Evolutionary conservation across 73 alveolate species (phyloP).

Genomic region (Diophrys appendiculata): DNA sequence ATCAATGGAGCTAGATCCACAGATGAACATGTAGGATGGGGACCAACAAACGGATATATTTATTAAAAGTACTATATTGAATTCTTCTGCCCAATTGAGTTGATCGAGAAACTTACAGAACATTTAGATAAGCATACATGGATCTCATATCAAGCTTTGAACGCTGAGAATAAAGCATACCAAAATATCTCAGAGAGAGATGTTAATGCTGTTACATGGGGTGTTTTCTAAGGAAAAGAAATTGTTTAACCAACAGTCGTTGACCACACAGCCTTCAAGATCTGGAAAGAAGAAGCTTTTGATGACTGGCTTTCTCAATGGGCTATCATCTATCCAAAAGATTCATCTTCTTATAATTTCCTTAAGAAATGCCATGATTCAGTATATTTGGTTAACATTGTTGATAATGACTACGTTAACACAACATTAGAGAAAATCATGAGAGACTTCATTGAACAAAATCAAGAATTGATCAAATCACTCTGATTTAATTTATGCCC

Average conservation of each 20-base stretch:
- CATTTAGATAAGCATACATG: constrained; percentile 31
- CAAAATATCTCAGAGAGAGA: constrained; percentile 41
- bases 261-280: constrained; percentile 58
- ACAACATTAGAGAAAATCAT: constrained; percentile 46
- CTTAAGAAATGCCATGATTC: constrained; percentile 26
- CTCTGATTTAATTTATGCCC: no score
- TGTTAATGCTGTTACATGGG: constrained; percentile 84
- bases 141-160: constrained; percentile 64
- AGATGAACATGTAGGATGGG: constrained; percentile 76
- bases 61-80: constrained; percentile 66
- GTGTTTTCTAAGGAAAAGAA: constrained; percentile 65
- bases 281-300: constrained; percentile 75
- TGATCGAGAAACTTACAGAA: constrained; percentile 17
- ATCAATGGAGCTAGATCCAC: constrained; percentile 61
- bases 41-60: constrained; percentile 69
- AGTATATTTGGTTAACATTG: constrained; percentile 59
- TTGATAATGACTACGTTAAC: constrained; percentile 62
- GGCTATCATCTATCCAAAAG: constrained; percentile 58
- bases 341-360: constrained; percentile 26
- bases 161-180: constrained; percentile 9
- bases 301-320: constrained; percentile 49
- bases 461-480: constrained; percentile 23
- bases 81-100: constrained; percentile 57
- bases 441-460: constrained; percentile 24
- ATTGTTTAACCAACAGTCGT: constrained; percentile 73